A percentile compares a stretch with the other conserved stretches of the same genome.
Evolutionary conservation across 768 basidiomycete genomes (phyloP).

Genomic region (Russula olivacea): DNA sequence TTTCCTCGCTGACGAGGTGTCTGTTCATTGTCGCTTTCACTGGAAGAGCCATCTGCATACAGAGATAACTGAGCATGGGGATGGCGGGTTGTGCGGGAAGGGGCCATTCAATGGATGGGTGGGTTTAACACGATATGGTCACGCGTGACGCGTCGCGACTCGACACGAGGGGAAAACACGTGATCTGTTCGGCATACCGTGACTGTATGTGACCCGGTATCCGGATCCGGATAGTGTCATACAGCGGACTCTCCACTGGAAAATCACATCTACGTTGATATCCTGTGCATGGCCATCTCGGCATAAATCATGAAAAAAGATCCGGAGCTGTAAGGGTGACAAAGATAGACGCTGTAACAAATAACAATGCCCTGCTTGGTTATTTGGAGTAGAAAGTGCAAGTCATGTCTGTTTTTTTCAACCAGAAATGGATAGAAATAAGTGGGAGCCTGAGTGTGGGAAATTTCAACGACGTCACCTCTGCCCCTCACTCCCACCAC

Average conservation of each 20-base stretch:
- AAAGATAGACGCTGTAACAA: neutral
- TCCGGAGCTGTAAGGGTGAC: neutral
- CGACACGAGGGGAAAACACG: neutral
- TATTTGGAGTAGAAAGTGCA: neutral
- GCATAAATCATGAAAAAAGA: neutral
- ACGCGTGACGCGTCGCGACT: slow-evolving; percentile 26
- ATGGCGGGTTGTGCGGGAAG: slow-evolving; percentile 19
- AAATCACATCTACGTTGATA: too few relatives aligned
- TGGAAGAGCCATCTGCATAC: slow-evolving; percentile 21
- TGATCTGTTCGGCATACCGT: slow-evolving; percentile 5
- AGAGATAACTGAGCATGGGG: slow-evolving; percentile 15
- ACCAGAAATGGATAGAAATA: neutral
- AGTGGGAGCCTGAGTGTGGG: neutral
- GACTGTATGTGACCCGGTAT: too few relatives aligned
- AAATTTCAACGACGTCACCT: neutral
- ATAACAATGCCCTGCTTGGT: neutral
- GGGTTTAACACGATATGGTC: slow-evolving; percentile 11
- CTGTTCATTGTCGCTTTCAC: slow-evolving; percentile 35
- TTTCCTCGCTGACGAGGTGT: slow-evolving; percentile 20
- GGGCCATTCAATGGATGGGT: slow-evolving; percentile 11
- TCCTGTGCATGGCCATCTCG: too few relatives aligned
- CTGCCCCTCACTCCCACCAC: too few relatives aligned
- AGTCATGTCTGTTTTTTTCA: too few relatives aligned
- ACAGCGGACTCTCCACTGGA: too few relatives aligned
- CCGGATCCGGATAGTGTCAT: too few relatives aligned